Base-by-base conservation (phyloP, 371 early-diverging fungal genomes). In the Fennellomyces sp. region DNA sequence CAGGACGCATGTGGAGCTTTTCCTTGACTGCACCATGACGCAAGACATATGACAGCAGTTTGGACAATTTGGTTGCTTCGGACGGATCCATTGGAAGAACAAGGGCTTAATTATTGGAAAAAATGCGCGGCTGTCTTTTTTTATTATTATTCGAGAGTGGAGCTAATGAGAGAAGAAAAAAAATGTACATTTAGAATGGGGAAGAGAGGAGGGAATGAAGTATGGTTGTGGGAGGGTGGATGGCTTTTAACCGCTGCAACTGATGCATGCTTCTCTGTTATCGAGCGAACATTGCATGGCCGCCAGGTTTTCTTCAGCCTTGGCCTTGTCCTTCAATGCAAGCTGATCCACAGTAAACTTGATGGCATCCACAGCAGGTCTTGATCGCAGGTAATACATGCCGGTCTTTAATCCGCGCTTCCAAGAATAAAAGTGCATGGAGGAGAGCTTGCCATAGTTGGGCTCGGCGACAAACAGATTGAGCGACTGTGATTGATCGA, bases 401-500 rank as follows among this genome's bases (percentile, higher is more conserved):
- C 99, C 99, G 2, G 99, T 99, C 91, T 99, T 99, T 28, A 99
- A 81, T 0, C 98, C 98, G 77, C 89, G 89, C 77, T 93, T 92
- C 97, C 97, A 99, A 7, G 95, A 98, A 75, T 97, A 97, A 69
- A 99, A 98, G 81, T 99, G 99, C 99, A 99, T 99, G 59, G 89
- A 88, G 2, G 97, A 96, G 49, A 99, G 86, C 78, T 95, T 91
- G 65, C 90, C 91, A 73, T 90, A 95, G 64, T 90, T 95, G 15
- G 99, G 94, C 54, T 93, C 91, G 36, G 91, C 94, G 65, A 99
- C 85, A 82, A 97, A 97, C 48, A 99, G 88, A 77, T 99, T 99
- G 49, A 99, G 77, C 47, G 95, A 95, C 76, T 98, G 99, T 52
- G 93, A 92, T 75, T 99, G 99, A 72, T 98, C 99, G 67, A 99